These are phyloP conservation scores for Lactarius evosmus DNA, from an alignment of 768 basidiomycete species.

Conservation along the genomic window DNA sequence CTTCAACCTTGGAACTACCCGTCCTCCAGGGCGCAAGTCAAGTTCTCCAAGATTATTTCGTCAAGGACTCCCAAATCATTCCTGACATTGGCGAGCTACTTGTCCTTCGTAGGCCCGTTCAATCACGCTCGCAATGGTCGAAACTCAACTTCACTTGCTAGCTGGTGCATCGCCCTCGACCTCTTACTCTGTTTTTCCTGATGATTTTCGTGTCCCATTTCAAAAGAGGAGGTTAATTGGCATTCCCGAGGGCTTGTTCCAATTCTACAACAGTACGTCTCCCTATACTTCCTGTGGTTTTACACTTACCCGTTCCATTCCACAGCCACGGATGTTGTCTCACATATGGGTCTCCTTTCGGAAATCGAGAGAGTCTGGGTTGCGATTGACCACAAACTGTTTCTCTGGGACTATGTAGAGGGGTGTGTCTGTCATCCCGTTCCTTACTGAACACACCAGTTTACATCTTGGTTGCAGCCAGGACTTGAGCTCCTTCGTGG, in stretches of 20 bases:
- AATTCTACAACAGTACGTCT: conserved; percentile 65
- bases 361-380: conserved; percentile 96
- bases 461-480: conserved; percentile 46
- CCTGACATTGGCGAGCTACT: conserved; percentile 74
- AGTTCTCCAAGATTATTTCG: conserved; percentile 63
- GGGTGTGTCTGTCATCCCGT: conserved; percentile 52
- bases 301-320: conserved; percentile 18
- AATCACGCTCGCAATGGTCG: not conserved
- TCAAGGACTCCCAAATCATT: conserved; percentile 69
- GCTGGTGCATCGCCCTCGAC: conserved; percentile 67
- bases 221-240: conserved; percentile 72
- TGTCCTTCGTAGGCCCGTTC: conserved; percentile 45
- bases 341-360: conserved; percentile 87
- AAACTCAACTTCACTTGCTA: conserved; percentile 30
- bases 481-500: conserved; percentile 87
- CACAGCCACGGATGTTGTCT: conserved; percentile 62
- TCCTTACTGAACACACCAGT: not conserved
- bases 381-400: conserved; percentile 88
- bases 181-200: conserved; percentile 73
- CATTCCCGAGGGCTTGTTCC: conserved; percentile 76
- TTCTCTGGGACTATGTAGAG: conserved; percentile 95
- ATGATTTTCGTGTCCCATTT: conserved; percentile 75
- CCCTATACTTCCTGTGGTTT: not conserved
- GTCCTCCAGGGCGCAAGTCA: conserved; percentile 64
- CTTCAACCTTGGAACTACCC: conserved; percentile 50